phyloP scores from a whole-genome alignment of 2,329 filamentous ascomycete species.

The Verruconis gallopava region DNA sequence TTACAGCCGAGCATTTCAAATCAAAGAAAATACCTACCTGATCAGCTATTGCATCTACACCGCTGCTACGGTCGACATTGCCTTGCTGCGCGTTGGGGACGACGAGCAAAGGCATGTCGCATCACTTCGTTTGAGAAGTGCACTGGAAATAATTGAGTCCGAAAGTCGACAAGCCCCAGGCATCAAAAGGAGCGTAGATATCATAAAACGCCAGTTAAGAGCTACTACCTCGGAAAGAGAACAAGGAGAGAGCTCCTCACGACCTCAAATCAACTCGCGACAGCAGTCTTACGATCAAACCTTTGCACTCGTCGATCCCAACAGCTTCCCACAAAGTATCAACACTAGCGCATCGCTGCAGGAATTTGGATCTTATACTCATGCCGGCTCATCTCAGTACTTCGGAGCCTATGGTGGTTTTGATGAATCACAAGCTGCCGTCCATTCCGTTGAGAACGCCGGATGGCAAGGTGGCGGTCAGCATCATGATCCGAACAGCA shows the following conservation, averaged over 20 bases:
- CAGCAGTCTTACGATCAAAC: neutral
- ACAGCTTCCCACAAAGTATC: neutral
- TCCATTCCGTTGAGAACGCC: neutral
- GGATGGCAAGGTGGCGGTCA: neutral
- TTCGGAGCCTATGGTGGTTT: neutral
- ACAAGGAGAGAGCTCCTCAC: neutral
- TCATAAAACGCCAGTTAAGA: neutral
- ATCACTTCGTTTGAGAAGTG: neutral
- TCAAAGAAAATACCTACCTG: neutral
- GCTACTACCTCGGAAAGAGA: neutral
- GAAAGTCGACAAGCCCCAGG: neutral
- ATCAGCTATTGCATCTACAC: slow-evolving; percentile 1
- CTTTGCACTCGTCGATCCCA: neutral
- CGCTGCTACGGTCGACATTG: neutral
- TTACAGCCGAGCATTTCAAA: neutral
- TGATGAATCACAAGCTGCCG: neutral
- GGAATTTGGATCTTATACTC: neutral
- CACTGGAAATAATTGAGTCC: neutral
- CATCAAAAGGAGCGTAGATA: neutral
- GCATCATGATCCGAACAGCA: neutral
- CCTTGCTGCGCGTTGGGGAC: neutral
- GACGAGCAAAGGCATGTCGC: neutral
- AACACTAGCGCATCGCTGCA: neutral
- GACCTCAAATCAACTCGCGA: neutral
- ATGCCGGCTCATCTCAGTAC: neutral